Conservation (phyloP, 176 grass and related monocot genomes). For the Oropetium thomaeum region DNA sequence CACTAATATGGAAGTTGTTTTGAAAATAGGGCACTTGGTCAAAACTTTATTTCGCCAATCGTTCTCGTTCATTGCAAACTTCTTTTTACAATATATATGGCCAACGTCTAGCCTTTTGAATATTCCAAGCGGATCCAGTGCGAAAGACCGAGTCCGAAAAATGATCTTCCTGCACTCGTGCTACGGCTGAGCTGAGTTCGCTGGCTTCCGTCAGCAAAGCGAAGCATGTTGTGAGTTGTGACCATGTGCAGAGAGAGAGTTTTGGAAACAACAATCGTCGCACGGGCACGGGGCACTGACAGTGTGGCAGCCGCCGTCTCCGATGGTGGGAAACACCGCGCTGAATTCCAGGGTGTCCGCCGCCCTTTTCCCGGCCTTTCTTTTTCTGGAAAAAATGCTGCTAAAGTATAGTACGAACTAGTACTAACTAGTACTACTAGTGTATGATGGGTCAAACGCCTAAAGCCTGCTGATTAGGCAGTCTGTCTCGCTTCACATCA, state of each 20-base stretch:
- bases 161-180: background rate
- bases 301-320: background rate
- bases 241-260: background rate
- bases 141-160: background rate
- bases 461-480: slow-evolving; percentile 29
- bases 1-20: background rate
- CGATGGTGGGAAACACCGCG: slow-evolving; percentile 12
- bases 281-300: too few species aligned
- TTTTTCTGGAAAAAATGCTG: background rate
- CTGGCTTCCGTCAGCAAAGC: background rate
- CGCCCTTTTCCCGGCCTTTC: background rate
- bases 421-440: background rate
- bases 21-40: background rate
- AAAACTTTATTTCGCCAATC: background rate
- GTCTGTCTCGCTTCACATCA: background rate
- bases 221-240: background rate
- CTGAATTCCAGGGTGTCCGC: background rate
- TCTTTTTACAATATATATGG: too few species aligned
- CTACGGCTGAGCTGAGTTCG: background rate
- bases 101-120: background rate
- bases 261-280: too few species aligned
- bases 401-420: background rate
- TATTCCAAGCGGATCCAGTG: background rate
- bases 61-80: too few species aligned
- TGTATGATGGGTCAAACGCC: slow-evolving; percentile 56